Percentiles rank a stretch among this genome's conserved stretches.
phyloP scores from a whole-genome alignment of 106 monocot species.

The Acorus gramineus region DNA sequence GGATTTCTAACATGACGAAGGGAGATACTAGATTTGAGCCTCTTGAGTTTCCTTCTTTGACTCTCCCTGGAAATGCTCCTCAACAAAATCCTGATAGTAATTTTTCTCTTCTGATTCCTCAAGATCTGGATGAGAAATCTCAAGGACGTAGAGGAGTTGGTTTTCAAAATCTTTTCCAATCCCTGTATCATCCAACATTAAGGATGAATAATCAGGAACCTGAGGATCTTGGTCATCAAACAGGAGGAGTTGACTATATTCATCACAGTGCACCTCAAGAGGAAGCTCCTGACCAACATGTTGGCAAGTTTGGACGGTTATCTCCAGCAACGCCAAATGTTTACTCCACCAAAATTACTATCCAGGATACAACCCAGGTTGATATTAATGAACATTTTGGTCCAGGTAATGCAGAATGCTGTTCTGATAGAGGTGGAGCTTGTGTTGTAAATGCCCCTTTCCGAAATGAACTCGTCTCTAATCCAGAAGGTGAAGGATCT shows the following conservation, averaged over 20 bases:
- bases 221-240: conserved; percentile 7
- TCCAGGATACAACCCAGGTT: too few species aligned
- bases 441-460: background rate
- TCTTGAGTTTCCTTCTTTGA: conserved; percentile 1
- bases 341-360: too few species aligned
- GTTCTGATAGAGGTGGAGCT: too few species aligned
- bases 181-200: conserved; percentile 24
- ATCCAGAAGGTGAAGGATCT: too few species aligned
- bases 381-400: background rate
- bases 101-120: conserved; percentile 2
- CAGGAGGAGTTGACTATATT: background rate
- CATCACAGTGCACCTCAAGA: too few species aligned
- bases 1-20: conserved; percentile 49
- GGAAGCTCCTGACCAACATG: too few species aligned
- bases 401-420: background rate
- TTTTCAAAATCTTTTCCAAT: conserved; percentile 43
- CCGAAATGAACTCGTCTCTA: conserved; percentile 6
- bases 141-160: conserved; percentile 11
- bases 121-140: conserved; percentile 4
- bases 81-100: background rate
- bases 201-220: background rate
- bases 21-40: conserved; percentile 14
- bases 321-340: too few species aligned
- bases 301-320: too few species aligned
- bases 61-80: conserved; percentile 12